A percentile compares a stretch with the other conserved stretches of the same genome.
Conservation (phyloP, 2,329 filamentous ascomycete species). For the Talaromyces sp. region DNA sequence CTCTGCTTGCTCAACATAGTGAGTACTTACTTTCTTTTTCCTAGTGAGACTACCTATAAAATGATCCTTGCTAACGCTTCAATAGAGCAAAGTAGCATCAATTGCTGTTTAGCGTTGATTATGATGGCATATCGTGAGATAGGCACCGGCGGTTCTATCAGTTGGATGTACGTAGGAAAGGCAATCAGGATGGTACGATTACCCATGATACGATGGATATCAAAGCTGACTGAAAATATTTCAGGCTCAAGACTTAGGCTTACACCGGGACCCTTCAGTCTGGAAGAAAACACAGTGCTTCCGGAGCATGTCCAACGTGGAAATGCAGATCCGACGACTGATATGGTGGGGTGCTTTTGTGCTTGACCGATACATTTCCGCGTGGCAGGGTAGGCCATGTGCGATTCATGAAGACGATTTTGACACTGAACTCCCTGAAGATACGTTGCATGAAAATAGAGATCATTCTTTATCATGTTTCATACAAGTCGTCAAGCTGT, state of each 20-base stretch:
- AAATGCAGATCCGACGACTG: constrained; percentile 19
- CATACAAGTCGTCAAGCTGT: constrained; percentile 15
- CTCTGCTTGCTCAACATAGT: constrained; percentile 21
- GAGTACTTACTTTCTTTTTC: background rate
- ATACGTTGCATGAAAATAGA: constrained; percentile 10
- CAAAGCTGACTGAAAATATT: background rate
- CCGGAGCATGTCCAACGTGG: constrained; percentile 19
- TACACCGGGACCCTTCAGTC: constrained; percentile 20
- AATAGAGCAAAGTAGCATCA: constrained; percentile 21
- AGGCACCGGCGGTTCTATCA: constrained; percentile 21
- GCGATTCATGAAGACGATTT: constrained; percentile 21
- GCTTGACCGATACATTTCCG: constrained; percentile 20
- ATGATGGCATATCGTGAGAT: constrained; percentile 22
- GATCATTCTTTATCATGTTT: constrained; percentile 19
- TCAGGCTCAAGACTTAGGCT: constrained; percentile 19
- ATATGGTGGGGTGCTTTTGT: constrained; percentile 22
- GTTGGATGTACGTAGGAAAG: constrained; percentile 21
- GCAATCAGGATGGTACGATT: constrained; percentile 19
- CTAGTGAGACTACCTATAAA: too few relatives aligned
- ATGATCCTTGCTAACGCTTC: background rate
- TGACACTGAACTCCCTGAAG: constrained; percentile 20
- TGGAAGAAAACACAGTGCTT: constrained; percentile 21
- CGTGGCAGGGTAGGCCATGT: constrained; percentile 21
- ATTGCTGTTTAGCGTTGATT: constrained; percentile 18
- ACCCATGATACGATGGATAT: background rate